Percentiles rank a stretch among this genome's conserved stretches.
Evolutionary conservation across 192 early-diverging fungal species (phyloP).

Genomic region (Rhizoclosmatium sp.): DNA sequence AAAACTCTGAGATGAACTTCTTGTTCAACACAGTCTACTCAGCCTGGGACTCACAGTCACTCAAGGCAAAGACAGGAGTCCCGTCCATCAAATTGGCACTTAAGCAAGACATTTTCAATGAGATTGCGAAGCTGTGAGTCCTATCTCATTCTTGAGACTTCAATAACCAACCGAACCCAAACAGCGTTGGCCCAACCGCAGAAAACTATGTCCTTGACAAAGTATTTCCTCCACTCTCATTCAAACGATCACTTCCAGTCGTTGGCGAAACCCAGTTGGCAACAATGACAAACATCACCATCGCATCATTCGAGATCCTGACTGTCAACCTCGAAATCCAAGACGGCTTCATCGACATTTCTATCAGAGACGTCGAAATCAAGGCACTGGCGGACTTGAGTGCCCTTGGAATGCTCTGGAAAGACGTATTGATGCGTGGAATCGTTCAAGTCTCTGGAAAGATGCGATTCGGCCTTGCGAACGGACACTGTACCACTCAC

Average conservation of each 20-base stretch:
- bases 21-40: too few relatives aligned
- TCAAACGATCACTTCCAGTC: not conserved
- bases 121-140: not conserved
- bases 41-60: too few relatives aligned
- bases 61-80: constrained; percentile 10
- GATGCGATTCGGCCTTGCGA: not conserved
- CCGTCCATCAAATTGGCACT: constrained; percentile 8
- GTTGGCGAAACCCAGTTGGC: constrained; percentile 1
- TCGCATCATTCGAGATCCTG: constrained; percentile 3
- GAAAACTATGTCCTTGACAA: not conserved
- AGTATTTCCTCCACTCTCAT: not conserved
- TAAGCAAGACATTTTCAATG: constrained; percentile 9
- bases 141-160: not conserved
- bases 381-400: not conserved
- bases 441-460: constrained; percentile 7
- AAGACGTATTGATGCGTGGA: not conserved
- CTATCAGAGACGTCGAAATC: constrained; percentile 10
- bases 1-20: too few relatives aligned
- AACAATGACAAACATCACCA: constrained; percentile 1
- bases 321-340: constrained; percentile 8
- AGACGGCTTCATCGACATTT: not conserved
- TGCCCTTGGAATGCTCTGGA: too few relatives aligned
- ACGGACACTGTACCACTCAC: constrained; percentile 7
- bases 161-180: too few relatives aligned
- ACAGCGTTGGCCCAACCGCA: constrained; percentile 19